Conservation (phyloP, 225 moss, liverwort and hornwort genomes). For the Takakia lepidozioides region DNA sequence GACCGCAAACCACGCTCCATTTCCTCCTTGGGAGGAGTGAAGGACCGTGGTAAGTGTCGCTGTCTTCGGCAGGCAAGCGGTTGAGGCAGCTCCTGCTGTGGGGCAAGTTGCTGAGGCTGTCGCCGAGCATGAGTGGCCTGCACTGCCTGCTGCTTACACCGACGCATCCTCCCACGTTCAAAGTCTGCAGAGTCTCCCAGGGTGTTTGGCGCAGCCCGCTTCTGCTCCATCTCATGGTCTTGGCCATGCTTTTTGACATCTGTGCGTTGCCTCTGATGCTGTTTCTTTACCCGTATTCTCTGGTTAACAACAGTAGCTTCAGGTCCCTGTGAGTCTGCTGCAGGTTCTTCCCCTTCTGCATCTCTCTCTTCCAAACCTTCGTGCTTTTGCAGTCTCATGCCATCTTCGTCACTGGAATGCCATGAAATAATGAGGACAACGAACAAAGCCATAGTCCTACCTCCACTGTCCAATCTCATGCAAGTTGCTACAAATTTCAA, state of each 20-base stretch:
- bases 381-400: conserved; percentile 39
- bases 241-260: conserved; percentile 60
- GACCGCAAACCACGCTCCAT: conserved; percentile 84
- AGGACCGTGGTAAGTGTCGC: conserved; percentile 46
- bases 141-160: conserved; percentile 53
- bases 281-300: conserved; percentile 56
- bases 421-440: conserved; percentile 13
- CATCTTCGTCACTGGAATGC: conserved; percentile 78
- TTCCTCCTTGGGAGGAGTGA: conserved; percentile 78
- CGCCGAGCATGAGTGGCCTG: conserved; percentile 37
- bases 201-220: conserved; percentile 23
- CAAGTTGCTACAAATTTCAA: too few species aligned
- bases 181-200: conserved; percentile 43
- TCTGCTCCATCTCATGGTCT: conserved; percentile 60
- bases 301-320: conserved; percentile 42
- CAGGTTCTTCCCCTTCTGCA: conserved; percentile 57
- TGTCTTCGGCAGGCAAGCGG: conserved; percentile 56
- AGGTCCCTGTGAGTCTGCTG: conserved; percentile 37
- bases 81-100: conserved; percentile 21
- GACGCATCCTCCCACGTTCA: conserved; percentile 62
- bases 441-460: too few species aligned
- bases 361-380: conserved; percentile 72
- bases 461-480: too few species aligned
- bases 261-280: conserved; percentile 62
- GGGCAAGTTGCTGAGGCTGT: conserved; percentile 17